Percentiles rank a stretch among this genome's conserved stretches.
Conservation (phyloP, 1,284 basidiomycete species). For the Cutaneotrichosporon sp. region DNA sequence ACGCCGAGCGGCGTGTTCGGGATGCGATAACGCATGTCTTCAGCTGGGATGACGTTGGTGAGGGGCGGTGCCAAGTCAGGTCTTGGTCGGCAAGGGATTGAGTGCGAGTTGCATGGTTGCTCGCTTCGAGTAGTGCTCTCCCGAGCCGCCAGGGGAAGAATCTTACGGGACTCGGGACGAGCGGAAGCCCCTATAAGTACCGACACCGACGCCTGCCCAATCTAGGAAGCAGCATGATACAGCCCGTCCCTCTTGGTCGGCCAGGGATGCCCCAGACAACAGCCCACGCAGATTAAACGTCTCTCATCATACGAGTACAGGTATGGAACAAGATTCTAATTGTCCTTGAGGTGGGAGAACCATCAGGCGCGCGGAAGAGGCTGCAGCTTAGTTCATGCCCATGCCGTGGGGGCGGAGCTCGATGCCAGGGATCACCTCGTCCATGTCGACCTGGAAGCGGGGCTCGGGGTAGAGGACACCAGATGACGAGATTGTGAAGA, state of each 20-base stretch:
- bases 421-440: slow-evolving; percentile 13
- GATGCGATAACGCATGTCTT: background rate
- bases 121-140: too few relatives aligned
- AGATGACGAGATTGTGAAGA: slow-evolving; percentile 11
- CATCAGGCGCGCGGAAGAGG: background rate
- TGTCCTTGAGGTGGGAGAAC: background rate
- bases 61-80: too few relatives aligned
- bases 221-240: too few relatives aligned
- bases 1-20: too few relatives aligned
- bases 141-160: too few relatives aligned
- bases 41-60: background rate
- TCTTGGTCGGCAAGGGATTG: too few relatives aligned
- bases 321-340: background rate
- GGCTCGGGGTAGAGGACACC: slow-evolving; percentile 17
- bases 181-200: too few relatives aligned
- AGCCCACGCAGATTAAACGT: background rate
- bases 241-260: too few relatives aligned
- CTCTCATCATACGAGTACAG: slow-evolving; percentile 1
- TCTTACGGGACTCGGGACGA: too few relatives aligned
- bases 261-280: background rate
- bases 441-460: slow-evolving; percentile 18
- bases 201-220: too few relatives aligned
- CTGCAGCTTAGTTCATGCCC: slow-evolving; percentile 5
- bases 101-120: too few relatives aligned
- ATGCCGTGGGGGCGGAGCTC: slow-evolving; percentile 21